Conservation (phyloP, 2,329 filamentous ascomycete species). For the Thelonectria rubi region DNA sequence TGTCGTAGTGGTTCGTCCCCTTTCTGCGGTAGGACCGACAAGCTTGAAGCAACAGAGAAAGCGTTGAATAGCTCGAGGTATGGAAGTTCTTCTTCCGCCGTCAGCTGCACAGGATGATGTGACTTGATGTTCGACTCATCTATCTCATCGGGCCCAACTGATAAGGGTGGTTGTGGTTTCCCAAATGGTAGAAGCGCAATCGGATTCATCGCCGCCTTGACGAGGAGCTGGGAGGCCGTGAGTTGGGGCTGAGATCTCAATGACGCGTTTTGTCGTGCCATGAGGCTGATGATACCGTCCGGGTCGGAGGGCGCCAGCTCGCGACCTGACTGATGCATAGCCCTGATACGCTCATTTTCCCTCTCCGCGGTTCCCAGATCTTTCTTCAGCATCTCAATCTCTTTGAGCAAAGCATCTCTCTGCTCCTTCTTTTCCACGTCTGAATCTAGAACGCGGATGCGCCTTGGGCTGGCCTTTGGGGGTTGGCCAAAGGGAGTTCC, state of each 20-base stretch:
- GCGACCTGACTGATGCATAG: constrained; percentile 52
- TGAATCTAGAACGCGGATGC: constrained; percentile 45
- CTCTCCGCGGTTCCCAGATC: constrained; percentile 66
- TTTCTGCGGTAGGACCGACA: constrained; percentile 54
- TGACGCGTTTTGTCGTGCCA: constrained; percentile 52
- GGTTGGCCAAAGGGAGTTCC: not conserved
- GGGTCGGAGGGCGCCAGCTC: constrained; percentile 47
- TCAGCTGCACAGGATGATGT: constrained; percentile 71
- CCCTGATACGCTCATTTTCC: constrained; percentile 66
- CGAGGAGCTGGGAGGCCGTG: constrained; percentile 51
- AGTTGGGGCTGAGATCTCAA: constrained; percentile 43
- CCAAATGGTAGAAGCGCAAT: constrained; percentile 62
- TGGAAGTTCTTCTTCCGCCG: constrained; percentile 70
- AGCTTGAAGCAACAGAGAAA: constrained; percentile 66
- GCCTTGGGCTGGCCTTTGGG: constrained; percentile 1
- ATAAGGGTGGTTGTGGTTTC: constrained; percentile 44
- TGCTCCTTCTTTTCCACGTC: constrained; percentile 60
- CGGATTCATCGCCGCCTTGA: constrained; percentile 61
- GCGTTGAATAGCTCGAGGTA: constrained; percentile 78
- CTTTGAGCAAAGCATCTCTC: constrained; percentile 61
- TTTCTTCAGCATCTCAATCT: constrained; percentile 64
- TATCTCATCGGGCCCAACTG: constrained; percentile 37
- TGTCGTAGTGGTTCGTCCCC: constrained; percentile 55
- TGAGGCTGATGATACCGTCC: constrained; percentile 51
- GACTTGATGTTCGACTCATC: constrained; percentile 59